phyloP scores from a whole-genome alignment of 768 basidiomycete genomes.

The Sporobolomyces phaffii region DNA sequence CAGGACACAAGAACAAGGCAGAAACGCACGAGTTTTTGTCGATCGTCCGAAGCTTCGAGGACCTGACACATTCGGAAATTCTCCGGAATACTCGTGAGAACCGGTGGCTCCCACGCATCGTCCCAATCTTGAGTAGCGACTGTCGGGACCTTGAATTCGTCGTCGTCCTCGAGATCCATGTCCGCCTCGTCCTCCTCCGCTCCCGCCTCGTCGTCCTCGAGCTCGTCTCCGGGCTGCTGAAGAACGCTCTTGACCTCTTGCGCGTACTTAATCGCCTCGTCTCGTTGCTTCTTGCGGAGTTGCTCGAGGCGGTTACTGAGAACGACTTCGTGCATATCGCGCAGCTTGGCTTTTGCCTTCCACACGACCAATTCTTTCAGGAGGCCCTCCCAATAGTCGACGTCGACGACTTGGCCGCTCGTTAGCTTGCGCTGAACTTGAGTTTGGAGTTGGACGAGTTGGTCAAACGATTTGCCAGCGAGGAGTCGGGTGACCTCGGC shows the following conservation, averaged over 20 bases:
- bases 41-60: slow-evolving; percentile 56
- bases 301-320: slow-evolving; percentile 94
- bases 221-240: slow-evolving; percentile 59
- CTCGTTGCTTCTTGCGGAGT: slow-evolving; percentile 87
- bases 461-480: slow-evolving; percentile 76
- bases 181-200: slow-evolving; percentile 51
- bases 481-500: slow-evolving; percentile 73
- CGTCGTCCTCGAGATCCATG: slow-evolving; percentile 66
- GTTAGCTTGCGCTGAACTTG: slow-evolving; percentile 80
- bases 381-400: slow-evolving; percentile 94
- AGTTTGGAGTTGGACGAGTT: slow-evolving; percentile 72
- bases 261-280: slow-evolving; percentile 89
- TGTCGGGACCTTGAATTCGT: slow-evolving; percentile 56
- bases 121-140: slow-evolving; percentile 57
- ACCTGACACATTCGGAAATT: slow-evolving; percentile 81
- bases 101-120: slow-evolving; percentile 21
- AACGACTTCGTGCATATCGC: slow-evolving; percentile 88
- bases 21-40: slow-evolving; percentile 57
- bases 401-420: slow-evolving; percentile 90
- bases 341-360: slow-evolving; percentile 96
- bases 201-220: slow-evolving; percentile 45
- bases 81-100: slow-evolving; percentile 45
- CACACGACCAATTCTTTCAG: slow-evolving; percentile 87
- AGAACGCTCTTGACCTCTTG: slow-evolving; percentile 58
- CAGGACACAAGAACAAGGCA: too few species aligned